A percentile compares a stretch with the other conserved stretches of the same genome.
Conservation (phyloP, 371 early-diverging fungal genomes). For the Mucor plumbeus region DNA sequence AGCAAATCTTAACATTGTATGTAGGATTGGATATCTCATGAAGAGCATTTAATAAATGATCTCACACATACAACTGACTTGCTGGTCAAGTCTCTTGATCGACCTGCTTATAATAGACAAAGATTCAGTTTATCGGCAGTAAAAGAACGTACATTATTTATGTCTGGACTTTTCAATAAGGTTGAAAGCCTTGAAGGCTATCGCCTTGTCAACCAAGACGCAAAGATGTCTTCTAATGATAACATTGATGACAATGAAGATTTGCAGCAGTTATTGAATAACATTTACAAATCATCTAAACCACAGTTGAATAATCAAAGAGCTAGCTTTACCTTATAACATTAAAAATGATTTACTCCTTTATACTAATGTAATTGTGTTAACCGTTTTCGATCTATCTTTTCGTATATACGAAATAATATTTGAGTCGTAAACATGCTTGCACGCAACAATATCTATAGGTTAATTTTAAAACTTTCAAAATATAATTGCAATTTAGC, state of each 20-base stretch:
- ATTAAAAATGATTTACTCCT: neutral
- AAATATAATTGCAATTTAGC: no score
- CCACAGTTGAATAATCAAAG: constrained; percentile 42
- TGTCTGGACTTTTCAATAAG: constrained; percentile 29
- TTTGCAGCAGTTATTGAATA: constrained; percentile 32
- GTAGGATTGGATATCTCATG: constrained; percentile 54
- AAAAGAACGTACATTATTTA: constrained; percentile 19
- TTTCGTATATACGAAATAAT: no score
- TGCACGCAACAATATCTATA: no score
- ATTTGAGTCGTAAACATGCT: no score
- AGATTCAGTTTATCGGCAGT: constrained; percentile 19
- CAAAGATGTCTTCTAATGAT: constrained; percentile 21
- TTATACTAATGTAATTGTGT: no score
- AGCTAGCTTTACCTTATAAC: constrained; percentile 31
- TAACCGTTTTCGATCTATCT: no score
- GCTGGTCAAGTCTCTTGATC: constrained; percentile 52
- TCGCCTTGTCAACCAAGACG: constrained; percentile 40
- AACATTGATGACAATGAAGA: constrained; percentile 19
- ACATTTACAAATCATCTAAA: constrained; percentile 31
- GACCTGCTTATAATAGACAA: constrained; percentile 33
- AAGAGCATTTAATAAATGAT: constrained; percentile 48
- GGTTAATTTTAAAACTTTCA: no score
- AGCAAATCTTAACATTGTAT: constrained; percentile 7
- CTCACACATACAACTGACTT: constrained; percentile 56
- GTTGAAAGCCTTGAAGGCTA: constrained; percentile 37